Conservation (phyloP, 805 yeast species). For the Millerago galiae region DNA sequence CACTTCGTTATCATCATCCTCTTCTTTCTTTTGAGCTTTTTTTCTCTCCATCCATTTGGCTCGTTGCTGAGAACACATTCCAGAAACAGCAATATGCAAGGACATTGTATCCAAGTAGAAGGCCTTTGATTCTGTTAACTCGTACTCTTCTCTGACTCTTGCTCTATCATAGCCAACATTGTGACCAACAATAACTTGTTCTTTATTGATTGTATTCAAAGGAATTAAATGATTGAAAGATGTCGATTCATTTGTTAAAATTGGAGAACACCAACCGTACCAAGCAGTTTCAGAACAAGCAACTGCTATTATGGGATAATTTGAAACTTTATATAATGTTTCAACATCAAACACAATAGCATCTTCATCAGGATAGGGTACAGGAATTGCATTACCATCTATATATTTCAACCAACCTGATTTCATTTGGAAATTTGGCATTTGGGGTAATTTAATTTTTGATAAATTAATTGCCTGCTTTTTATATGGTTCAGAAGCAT, state of each 20-base stretch:
- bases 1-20: neutral
- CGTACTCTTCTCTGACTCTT: conserved; percentile 77
- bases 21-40: conserved; percentile 23
- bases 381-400: conserved; percentile 38
- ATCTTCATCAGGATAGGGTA: conserved; percentile 64
- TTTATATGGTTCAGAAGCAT: conserved; percentile 54
- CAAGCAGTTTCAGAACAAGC: conserved; percentile 75
- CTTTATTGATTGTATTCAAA: conserved; percentile 40
- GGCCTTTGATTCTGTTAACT: conserved; percentile 55
- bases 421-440: conserved; percentile 51
- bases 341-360: conserved; percentile 86
- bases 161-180: conserved; percentile 90
- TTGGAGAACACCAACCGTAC: conserved; percentile 95
- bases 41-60: conserved; percentile 64
- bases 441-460: conserved; percentile 27
- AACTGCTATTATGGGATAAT: conserved; percentile 73
- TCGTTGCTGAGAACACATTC: conserved; percentile 90
- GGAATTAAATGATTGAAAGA: conserved; percentile 66
- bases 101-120: conserved; percentile 91
- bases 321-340: conserved; percentile 66
- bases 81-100: conserved; percentile 81
- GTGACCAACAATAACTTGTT: conserved; percentile 77
- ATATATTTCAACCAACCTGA: conserved; percentile 83
- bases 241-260: conserved; percentile 47
- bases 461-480: conserved; percentile 42